phyloP scores from a whole-genome alignment of 2,329 filamentous ascomycete species.

The Xylaria arbuscula region DNA sequence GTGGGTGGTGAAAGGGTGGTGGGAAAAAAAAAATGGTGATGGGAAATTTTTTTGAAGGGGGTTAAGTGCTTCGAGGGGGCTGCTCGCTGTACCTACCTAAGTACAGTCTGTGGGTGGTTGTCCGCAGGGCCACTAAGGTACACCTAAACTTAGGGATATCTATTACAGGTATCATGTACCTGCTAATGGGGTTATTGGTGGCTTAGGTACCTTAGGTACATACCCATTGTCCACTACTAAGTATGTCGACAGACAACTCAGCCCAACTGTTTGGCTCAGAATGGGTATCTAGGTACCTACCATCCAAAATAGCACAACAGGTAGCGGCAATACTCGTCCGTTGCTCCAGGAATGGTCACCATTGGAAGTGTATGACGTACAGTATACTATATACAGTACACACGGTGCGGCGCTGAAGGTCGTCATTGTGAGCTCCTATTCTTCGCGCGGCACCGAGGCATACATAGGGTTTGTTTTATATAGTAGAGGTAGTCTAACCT shows the following conservation, averaged over 20 bases:
- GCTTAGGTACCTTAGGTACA: too few species aligned
- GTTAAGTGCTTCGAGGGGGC: slow-evolving; percentile 38
- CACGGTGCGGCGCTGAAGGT: neutral
- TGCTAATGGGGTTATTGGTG: neutral
- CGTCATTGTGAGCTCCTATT: neutral
- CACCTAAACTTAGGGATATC: too few species aligned
- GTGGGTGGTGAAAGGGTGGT: slow-evolving; percentile 42
- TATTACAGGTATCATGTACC: too few species aligned
- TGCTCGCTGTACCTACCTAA: neutral
- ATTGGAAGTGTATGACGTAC: neutral
- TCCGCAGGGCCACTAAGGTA: slow-evolving; percentile 6
- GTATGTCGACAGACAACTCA: slow-evolving; percentile 11
- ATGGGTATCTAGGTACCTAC: slow-evolving; percentile 1
- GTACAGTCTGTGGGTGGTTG: slow-evolving; percentile 25
- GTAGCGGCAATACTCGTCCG: slow-evolving; percentile 4
- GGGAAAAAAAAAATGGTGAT: slow-evolving; percentile 47
- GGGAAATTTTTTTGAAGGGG: slow-evolving; percentile 48
- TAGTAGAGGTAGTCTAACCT: too few species aligned
- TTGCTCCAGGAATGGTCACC: slow-evolving; percentile 9
- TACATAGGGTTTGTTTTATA: neutral
- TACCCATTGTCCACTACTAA: slow-evolving; percentile 7
- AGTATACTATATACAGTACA: neutral
- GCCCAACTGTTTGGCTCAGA: slow-evolving; percentile 16
- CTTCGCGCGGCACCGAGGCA: neutral
- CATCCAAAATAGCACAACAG: neutral